These are phyloP conservation scores for Fusarium beomiforme DNA, from an alignment of 2,329 filamentous ascomycete genomes.

Conservation along the genomic window DNA sequence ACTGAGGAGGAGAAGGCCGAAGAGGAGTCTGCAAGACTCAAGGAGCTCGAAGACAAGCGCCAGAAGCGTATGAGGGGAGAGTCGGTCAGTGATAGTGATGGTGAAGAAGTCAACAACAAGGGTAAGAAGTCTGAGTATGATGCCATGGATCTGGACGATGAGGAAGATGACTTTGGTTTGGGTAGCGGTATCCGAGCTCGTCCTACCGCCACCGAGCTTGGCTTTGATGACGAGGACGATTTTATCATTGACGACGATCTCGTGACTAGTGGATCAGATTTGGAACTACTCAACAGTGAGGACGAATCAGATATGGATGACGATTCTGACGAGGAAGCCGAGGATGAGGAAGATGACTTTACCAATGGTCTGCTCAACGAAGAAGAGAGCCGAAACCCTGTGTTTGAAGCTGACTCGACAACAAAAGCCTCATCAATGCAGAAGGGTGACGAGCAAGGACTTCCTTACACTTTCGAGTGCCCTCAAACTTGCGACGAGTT, in stretches of 20 bases:
- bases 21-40: slow-evolving; percentile 80
- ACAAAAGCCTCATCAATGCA: slow-evolving; percentile 48
- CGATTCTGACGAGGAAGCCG: slow-evolving; percentile 52
- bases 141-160: slow-evolving; percentile 51
- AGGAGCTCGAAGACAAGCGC: slow-evolving; percentile 84
- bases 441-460: slow-evolving; percentile 61
- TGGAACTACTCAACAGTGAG: slow-evolving; percentile 66
- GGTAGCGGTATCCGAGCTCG: slow-evolving; percentile 67
- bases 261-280: slow-evolving; percentile 80
- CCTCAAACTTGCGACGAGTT: slow-evolving; percentile 82
- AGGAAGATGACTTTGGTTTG: slow-evolving; percentile 69
- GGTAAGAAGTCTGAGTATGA: slow-evolving; percentile 50
- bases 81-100: slow-evolving; percentile 72
- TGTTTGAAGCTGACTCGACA: slow-evolving; percentile 60
- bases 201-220: slow-evolving; percentile 69
- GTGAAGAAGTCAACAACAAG: slow-evolving; percentile 57
- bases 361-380: slow-evolving; percentile 73
- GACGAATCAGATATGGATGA: slow-evolving; percentile 61
- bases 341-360: slow-evolving; percentile 66
- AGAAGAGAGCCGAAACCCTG: slow-evolving; percentile 63
- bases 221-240: slow-evolving; percentile 92
- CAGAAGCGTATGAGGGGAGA: slow-evolving; percentile 89
- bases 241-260: slow-evolving; percentile 91
- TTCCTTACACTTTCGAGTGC: slow-evolving; percentile 89
- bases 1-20: slow-evolving; percentile 86